Base-by-base conservation (phyloP, 768 basidiomycete genomes). In the Obba rivulosa region DNA sequence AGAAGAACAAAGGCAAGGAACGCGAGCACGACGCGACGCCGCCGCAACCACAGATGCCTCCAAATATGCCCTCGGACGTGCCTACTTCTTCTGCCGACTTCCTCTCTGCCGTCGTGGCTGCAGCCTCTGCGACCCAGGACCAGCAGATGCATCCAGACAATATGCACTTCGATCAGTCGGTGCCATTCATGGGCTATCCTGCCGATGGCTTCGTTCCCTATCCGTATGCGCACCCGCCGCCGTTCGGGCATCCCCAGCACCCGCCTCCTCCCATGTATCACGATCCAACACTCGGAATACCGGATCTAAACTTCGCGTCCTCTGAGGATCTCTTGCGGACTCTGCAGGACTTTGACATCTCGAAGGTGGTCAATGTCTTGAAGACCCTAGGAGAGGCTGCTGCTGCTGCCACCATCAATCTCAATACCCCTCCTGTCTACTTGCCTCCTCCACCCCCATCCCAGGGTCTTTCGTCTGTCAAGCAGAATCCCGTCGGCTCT, bases 311-410 rank as follows among this genome's bases (percentile, higher is more conserved):
- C 22, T 68, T 68, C 47, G 72, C 73, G 11, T 83, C 83, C 21
- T 85, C 79, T 57, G 87, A 90, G 41, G 84, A 87, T 51, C 77
- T 90, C 39, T 66, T 89, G 38, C 85, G 81, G 28, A 80, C 79
- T 10, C 65, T 90, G 42, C 86, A 89, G 61, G 79, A 82, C 41
- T 68, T 89, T 51, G 87, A 90, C 55, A 70, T 85, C 48, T 73
- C 82, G 44, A 87, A 82, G 67, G 77, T 90, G 48, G 78, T 84
- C 0, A 75, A 70, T 46, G 83, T 81, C 10, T 70, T 90, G 49
- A 83, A 79, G 62, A 76, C 77, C 8, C 67, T 87, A 1, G 79
- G 79, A 8, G 84, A 84, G 28, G 78, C 77, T 16, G 72, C 79
- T 1, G 69, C 72, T 21, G 68, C 71, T 10, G 68, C 73, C 16